phyloP scores from a whole-genome alignment of 1,139 yeast species.

The Taphrina flavorubra region DNA sequence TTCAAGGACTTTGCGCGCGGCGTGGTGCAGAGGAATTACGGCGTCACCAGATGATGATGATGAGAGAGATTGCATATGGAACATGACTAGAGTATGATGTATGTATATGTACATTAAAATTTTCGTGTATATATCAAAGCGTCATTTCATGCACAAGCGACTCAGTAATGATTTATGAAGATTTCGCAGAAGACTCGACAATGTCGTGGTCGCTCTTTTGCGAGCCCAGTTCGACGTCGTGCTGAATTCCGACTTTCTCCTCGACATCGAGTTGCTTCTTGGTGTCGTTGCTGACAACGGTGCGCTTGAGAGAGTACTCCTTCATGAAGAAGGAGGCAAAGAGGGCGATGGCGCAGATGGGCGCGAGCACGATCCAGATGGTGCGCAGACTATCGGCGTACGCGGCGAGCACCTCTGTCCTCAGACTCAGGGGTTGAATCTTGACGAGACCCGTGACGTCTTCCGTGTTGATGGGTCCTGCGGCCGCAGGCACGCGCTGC shows the following conservation, averaged over 20 bases:
- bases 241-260: constrained; percentile 5
- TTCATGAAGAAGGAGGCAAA: constrained; percentile 24
- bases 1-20: constrained; percentile 52
- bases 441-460: constrained; percentile 23
- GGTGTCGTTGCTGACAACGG: constrained; percentile 6
- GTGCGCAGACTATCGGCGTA: constrained; percentile 24
- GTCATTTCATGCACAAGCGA: no score
- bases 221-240: constrained; percentile 5
- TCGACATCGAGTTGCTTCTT: constrained; percentile 14
- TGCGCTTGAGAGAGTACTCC: constrained; percentile 30
- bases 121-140: no score
- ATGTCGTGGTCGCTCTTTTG: not conserved
- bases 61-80: no score
- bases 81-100: no score
- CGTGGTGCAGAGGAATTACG: constrained; percentile 47
- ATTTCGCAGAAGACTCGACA: no score
- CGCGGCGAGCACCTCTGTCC: constrained; percentile 25
- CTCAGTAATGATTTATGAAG: no score
- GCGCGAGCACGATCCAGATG: constrained; percentile 38
- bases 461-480: constrained; percentile 12
- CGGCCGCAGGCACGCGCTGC: constrained; percentile 15
- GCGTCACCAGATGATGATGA: not conserved
- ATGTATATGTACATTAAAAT: not conserved
- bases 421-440: constrained; percentile 17
- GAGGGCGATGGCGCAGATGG: constrained; percentile 26